Evolutionary conservation across 2,329 filamentous ascomycete species (phyloP).

Genomic region (Colletotrichum theobromicola): DNA sequence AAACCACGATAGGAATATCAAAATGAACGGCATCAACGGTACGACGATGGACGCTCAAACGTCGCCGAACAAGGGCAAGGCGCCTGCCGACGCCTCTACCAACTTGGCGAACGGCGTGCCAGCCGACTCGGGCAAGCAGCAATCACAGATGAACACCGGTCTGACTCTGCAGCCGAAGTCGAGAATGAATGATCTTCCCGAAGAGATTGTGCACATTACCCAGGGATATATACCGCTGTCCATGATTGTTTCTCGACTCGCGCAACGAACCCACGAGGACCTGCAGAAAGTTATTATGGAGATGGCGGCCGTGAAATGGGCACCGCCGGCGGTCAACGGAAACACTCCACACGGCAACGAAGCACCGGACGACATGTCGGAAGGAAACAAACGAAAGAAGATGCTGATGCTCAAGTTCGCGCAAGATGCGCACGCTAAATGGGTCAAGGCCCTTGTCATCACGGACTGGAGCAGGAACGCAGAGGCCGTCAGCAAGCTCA

Average conservation of each 20-base stretch:
- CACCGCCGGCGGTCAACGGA: constrained; percentile 56
- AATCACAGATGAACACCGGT: constrained; percentile 11
- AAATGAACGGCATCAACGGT: constrained; percentile 50
- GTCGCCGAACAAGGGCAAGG: constrained; percentile 38
- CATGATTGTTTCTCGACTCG: constrained; percentile 76
- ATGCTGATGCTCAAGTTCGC: constrained; percentile 76
- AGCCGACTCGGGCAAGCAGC: constrained; percentile 24
- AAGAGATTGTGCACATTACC: constrained; percentile 74
- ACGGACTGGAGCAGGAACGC: constrained; percentile 87
- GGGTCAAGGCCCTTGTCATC: constrained; percentile 91
- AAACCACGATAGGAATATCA: constrained; percentile 59
- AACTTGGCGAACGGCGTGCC: constrained; percentile 30
- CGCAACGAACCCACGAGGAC: constrained; percentile 83
- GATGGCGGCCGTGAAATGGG: constrained; percentile 71
- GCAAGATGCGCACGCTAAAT: constrained; percentile 81
- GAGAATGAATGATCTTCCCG: constrained; percentile 62
- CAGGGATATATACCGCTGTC: constrained; percentile 79
- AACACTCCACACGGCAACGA: constrained; percentile 45
- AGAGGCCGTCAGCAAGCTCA: constrained; percentile 81
- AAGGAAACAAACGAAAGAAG: constrained; percentile 79
- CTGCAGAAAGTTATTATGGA: constrained; percentile 73
- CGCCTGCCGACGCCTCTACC: constrained; percentile 22
- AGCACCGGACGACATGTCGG: constrained; percentile 59
- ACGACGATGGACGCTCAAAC: constrained; percentile 27
- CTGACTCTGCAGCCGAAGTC: constrained; percentile 13